Base-by-base conservation (phyloP, 805 yeast genomes). In the Saccharomycopsis sp. region DNA sequence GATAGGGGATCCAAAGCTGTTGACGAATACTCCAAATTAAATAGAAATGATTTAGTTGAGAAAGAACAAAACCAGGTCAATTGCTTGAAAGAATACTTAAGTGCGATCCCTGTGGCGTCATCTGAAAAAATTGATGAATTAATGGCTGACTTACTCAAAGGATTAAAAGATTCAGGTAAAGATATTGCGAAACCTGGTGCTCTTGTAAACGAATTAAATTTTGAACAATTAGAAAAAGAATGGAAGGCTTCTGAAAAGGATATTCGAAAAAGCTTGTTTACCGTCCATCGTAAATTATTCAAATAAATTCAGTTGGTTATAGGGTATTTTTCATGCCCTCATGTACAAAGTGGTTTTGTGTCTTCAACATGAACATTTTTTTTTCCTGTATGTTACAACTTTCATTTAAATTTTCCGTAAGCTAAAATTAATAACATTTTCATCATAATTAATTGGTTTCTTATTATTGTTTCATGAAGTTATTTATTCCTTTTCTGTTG, bases 11-110 rank as follows among this genome's bases (percentile, higher is more conserved):
- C 52, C 22, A 76, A 74, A 47, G 70, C 81, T 1, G 68, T 70
- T 36, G 62, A 58, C 8, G 75, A 75, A 53, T 79, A 71, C 54
- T 40, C 53, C 9, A 59, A 61, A 14, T 72, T 72, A 41, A 58
- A 64, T 7, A 68, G 85, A 51, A 57, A 54, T 2, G 85, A 79
- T 48, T 60, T 79, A 48, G 79, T 70, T 1, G 71, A 66, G n/a
- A 70, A 68, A 43, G 85, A 79, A 59, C 53, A 57, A 19, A 56
- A 59, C 16, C 82, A 79, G 58, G 54, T 69, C 23, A 58, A 50
- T 0, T 56, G 75, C 27, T 66, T 79, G 34, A 52, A 68, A 22
- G 52, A 56, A 13, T 70, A 75, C 40, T 53, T 69, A 38, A 39
- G 48, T 1, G 53, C 59, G 23, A 57, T 79, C 19, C 75, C 78